Base-by-base conservation (phyloP, 352 stramenopile species). In the Phytophthora idaei region DNA sequence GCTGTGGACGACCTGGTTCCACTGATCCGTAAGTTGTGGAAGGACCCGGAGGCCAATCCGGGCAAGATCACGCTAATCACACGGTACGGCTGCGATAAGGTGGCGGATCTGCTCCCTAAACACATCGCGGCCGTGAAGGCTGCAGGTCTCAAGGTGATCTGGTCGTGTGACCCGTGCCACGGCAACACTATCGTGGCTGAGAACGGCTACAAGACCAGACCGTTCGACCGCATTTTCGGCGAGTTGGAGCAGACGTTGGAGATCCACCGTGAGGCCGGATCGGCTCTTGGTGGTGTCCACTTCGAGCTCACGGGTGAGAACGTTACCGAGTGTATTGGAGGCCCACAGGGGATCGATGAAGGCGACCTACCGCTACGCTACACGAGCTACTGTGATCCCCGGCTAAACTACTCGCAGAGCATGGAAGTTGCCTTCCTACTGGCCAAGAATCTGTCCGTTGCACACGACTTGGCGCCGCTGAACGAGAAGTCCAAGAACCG, bases 301-400 rank as follows among this genome's bases (percentile, higher is more conserved):
- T 92, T 99, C 71, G 97, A 99, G 74, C 96, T 99, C 79, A 99
- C 97, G 21, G 97, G 97, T 46, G 95, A 99, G 73, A 98, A 99
- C 84, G 98, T 99, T 32, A 99, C 97, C 2, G 98, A 99, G 81
- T 99, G 98, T 80, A 98, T 98, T 57, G 98, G 98, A 57, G 98
- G 98, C 25, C 86, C 98, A 1, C 88, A 97, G 61, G 89, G 89
- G 59, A 93, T 99, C 29, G 96, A 90, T 44, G 96, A 98, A 73
- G 80, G 90, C 11, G 95, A 98, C 60, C 81, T 99, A 31, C 87
- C 79, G 17, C 77, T 94, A 64, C 88, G 94, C 59, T 99, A 99
- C 90, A 92, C 96, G 61, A 99, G 97, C 57, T 95, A 93, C 72
- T 99, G 97, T 70, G 97, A 99, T 87, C 97, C 97, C 47, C 90